These are phyloP conservation scores for Arthrocladium fulminans DNA, from an alignment of 2,329 filamentous ascomycete species.

Conservation along the genomic window DNA sequence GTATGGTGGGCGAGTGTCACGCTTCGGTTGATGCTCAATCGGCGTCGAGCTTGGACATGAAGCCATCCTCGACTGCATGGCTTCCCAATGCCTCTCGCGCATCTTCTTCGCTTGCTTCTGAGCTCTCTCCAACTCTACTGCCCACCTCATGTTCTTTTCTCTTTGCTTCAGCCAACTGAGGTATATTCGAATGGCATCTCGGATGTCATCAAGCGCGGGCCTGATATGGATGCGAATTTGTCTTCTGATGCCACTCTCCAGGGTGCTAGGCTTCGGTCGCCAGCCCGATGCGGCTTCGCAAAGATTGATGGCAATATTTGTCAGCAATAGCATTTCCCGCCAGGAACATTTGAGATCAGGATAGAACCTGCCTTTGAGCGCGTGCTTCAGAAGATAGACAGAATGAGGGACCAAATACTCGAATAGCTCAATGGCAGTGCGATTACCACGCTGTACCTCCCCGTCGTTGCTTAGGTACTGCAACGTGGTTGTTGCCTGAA, in stretches of 20 bases:
- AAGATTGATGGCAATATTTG: not conserved
- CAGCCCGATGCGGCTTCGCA: slow-evolving; percentile 1
- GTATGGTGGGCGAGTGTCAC: not conserved
- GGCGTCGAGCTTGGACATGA: not conserved
- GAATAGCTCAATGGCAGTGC: slow-evolving; percentile 16
- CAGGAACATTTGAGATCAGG: not conserved
- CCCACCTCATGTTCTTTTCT: not conserved
- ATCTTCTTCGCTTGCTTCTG: not conserved
- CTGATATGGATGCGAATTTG: not conserved
- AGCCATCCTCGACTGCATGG: not conserved
- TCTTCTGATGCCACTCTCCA: slow-evolving; percentile 1
- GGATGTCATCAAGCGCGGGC: not conserved
- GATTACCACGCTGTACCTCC: slow-evolving; percentile 3
- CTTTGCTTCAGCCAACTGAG: not conserved
- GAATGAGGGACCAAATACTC: slow-evolving; percentile 16
- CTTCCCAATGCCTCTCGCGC: not conserved
- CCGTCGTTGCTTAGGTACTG: not conserved
- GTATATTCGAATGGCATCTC: not conserved
- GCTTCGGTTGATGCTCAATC: not conserved
- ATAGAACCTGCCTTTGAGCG: slow-evolving; percentile 11
- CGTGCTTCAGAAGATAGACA: slow-evolving; percentile 12
- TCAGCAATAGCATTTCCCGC: not conserved
- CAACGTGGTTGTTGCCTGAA: not conserved
- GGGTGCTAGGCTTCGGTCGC: slow-evolving; percentile 1
- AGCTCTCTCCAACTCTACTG: not conserved